Evolutionary conservation across 495 filamentous ascomycete species (phyloP).

Genomic region (Hypoxylon cercidicola): DNA sequence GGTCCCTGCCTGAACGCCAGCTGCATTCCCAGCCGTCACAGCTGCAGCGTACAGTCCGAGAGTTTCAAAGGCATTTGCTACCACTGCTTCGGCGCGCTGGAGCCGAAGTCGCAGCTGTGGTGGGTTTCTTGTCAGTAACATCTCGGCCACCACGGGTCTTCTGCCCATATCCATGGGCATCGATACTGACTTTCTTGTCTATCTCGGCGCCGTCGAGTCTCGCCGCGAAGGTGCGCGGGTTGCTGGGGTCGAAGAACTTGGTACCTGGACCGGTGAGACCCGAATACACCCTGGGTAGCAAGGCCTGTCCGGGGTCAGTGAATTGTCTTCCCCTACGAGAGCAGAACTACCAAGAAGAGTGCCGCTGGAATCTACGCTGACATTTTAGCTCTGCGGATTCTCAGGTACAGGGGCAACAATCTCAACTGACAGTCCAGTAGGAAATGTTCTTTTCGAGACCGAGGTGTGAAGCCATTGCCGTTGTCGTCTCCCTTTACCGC

Average conservation of each 20-base stretch:
- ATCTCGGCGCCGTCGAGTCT: conserved; percentile 52
- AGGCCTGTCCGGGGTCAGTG: conserved; percentile 42
- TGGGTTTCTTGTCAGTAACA: conserved; percentile 7
- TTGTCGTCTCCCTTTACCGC: neutral
- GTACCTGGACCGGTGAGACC: conserved; percentile 49
- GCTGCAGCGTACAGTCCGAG: conserved; percentile 60
- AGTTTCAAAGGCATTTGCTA: conserved; percentile 61
- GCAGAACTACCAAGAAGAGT: conserved; percentile 46
- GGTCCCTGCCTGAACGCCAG: conserved; percentile 43
- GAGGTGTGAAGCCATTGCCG: conserved; percentile 54
- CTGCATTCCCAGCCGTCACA: conserved; percentile 61
- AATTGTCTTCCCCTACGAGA: neutral
- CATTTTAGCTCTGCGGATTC: conserved; percentile 3
- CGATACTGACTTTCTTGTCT: conserved; percentile 52
- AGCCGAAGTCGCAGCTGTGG: conserved; percentile 45
- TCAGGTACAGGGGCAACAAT: neutral
- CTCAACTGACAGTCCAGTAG: conserved; percentile 54
- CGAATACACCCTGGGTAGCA: conserved; percentile 53
- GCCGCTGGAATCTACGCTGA: conserved; percentile 57
- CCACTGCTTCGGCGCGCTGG: conserved; percentile 58
- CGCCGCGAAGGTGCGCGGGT: conserved; percentile 49
- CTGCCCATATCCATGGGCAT: neutral
- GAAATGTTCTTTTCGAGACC: conserved; percentile 55
- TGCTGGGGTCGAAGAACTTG: conserved; percentile 40
- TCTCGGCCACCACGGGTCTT: neutral